Base-by-base conservation (phyloP, 805 yeast genomes). In the Pichia deserticola region DNA sequence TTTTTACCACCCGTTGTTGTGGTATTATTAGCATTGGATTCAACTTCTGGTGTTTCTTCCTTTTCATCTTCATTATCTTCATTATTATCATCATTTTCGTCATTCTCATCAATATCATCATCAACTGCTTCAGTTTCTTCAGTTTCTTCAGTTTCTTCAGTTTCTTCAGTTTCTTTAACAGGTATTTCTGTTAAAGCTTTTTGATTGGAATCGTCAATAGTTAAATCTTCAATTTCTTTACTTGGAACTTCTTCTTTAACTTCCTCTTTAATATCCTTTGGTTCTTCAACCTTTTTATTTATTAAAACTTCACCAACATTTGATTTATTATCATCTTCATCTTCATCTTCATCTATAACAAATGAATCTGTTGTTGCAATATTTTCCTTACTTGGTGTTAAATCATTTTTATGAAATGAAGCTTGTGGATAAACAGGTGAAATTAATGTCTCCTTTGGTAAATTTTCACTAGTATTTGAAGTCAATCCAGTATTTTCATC, bases 391-490 rank as follows among this genome's bases (percentile, higher is more conserved):
- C 48, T 44, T 35, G 52, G 53, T 5, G 49, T 47, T n/a, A 47
- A 45, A 38, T 41, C 49, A 25, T 45, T 50, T 28, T 49, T 38
- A 20, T 36, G 32, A 10, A 15, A 36, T 36, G 39, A 25, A 32
- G 33, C 35, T 27, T 32, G 37, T 28, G 51, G 52, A 46, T 45
- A 46, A 37, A 50, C 44, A 40, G 70, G 70, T 5, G 69, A 59
- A 41, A 66, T 65, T 27, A 67, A 49, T 12, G 68, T 63, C 49
- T 66, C 69, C 47, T 55, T 60, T 39, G 69, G 69, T 42, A 67
- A 52, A 40, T 51, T 32, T 39, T 45, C 49, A n/a, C 11, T 33
- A 20, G 27, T 33, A 9, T 12, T 15, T 29, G 34, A 7, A 13
- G 45, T 7, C 20, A 3, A 20, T 20, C 20, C 20, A 20, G 3